Conservation (phyloP, 441 rosid species). For the Viola pubescens region DNA sequence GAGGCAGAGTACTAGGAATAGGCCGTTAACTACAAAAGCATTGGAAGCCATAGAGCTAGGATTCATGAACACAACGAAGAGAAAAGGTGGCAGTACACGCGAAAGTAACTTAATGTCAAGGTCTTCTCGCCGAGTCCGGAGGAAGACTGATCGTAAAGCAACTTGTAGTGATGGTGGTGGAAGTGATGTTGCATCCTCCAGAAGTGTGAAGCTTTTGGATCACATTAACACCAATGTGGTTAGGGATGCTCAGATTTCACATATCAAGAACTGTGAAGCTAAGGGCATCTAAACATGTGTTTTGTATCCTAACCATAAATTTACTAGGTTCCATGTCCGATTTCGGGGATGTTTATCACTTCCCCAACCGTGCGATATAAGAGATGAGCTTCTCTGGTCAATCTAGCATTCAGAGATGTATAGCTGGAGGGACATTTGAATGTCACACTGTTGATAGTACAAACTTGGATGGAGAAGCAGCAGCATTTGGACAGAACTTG, state of each 20-base stretch:
- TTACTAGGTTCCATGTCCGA: too few relatives aligned
- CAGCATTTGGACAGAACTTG: too few relatives aligned
- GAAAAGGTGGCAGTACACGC: slow-evolving; percentile 27
- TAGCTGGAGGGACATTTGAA: too few relatives aligned
- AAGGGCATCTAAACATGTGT: too few relatives aligned
- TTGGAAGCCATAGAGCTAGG: slow-evolving; percentile 45
- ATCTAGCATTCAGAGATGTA: too few relatives aligned
- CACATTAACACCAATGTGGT: slow-evolving; percentile 10
- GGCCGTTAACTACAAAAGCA: slow-evolving; percentile 44
- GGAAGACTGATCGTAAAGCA: slow-evolving; percentile 19
- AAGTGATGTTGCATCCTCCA: slow-evolving; percentile 23
- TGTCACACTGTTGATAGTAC: too few relatives aligned
- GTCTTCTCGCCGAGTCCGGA: slow-evolving; percentile 26
- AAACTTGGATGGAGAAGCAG: too few relatives aligned
- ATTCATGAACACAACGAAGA: slow-evolving; percentile 32
- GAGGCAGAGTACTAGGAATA: slow-evolving; percentile 39
- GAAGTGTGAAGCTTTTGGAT: slow-evolving; percentile 17
- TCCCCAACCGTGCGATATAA: too few relatives aligned
- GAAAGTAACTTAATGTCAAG: slow-evolving; percentile 21
- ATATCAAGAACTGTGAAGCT: too few relatives aligned
- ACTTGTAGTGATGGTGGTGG: slow-evolving; percentile 23
- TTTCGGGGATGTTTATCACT: too few relatives aligned
- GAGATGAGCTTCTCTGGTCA: too few relatives aligned
- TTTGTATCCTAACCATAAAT: too few relatives aligned
- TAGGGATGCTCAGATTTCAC: slow-evolving; percentile 13